Base-by-base conservation (phyloP, 208 protist genomes). In the Crithidia mellificae region DNA sequence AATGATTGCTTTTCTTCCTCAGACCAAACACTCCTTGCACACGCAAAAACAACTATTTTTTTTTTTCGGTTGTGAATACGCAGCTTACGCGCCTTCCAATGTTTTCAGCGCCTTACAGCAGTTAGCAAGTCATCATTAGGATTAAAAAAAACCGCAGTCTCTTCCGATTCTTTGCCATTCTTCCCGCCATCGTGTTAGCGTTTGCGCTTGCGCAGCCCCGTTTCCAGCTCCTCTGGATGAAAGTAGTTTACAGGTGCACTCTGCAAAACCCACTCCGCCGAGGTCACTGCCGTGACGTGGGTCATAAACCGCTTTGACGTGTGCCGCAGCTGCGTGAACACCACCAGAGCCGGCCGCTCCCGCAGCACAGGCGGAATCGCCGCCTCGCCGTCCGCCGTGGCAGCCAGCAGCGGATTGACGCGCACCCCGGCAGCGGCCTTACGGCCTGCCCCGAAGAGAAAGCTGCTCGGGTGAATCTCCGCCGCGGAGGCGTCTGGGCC, bases 261-360 rank as follows among this genome's bases (percentile, higher is more conserved):
- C 61, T 79, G 63, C 34, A 96, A 30, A 2, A 93, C 81, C 84
- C 78, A 85, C 32, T 93, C 85, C 6, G 68, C 52, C 8, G 81
- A 84, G 20, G 73, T 53, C 50, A 96, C 72, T n/a, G 89, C 88
- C 19, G 81, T 88, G n/a, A 93, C 68, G 68, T 96, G 88, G 47
- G 88, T 88, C 91, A 96, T 96, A 66, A 84, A 96, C 0, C 88
- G 87, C 68, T 89, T 91, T 24, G 72, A 90, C 8, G 91, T 94
- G 68, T 76, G 88, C 0, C 91, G 85, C 61, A 96, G 81, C 69
- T 92, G 82, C 22, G 84, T 89, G 63, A 94, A 96, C 20, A 96
- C 83, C 6, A 96, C 82, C 36, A 96, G 81, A 8, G 63, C 39
- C 12, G 91, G 91, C 24, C 79, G 72, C 67, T 95, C 87, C 0